Conservation (phyloP, 805 yeast genomes). For the Metschnikowia kofuensis region DNA sequence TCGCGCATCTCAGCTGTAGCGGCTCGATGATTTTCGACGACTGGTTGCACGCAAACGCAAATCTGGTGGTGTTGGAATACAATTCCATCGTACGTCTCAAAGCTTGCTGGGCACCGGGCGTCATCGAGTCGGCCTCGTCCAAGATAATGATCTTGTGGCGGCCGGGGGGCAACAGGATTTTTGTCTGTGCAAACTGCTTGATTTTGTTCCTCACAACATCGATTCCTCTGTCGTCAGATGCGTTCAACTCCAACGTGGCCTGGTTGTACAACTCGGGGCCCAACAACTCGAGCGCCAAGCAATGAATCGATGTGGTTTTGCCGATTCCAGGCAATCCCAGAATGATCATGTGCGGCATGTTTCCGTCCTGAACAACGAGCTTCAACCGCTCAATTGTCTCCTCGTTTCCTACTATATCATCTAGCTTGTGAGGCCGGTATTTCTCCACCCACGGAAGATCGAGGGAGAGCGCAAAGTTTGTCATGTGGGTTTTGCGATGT, state of each 20-base stretch:
- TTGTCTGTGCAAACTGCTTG: slow-evolving; percentile 94
- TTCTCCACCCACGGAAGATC: slow-evolving; percentile 78
- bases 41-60: slow-evolving; percentile 98
- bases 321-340: slow-evolving; percentile 98
- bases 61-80: slow-evolving; percentile 91
- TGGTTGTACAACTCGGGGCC: slow-evolving; percentile 65
- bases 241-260: slow-evolving; percentile 91
- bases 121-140: slow-evolving; percentile 97
- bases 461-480: slow-evolving; percentile 15
- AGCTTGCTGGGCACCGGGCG: slow-evolving; percentile 96
- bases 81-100: slow-evolving; percentile 92
- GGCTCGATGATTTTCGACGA: slow-evolving; percentile 95
- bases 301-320: slow-evolving; percentile 89
- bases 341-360: slow-evolving; percentile 94
- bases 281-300: slow-evolving; percentile 80
- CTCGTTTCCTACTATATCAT: slow-evolving; percentile 89
- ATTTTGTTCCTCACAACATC: slow-evolving; percentile 93
- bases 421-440: slow-evolving; percentile 75
- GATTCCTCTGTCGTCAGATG: slow-evolving; percentile 96
- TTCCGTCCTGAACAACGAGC: slow-evolving; percentile 86
- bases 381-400: slow-evolving; percentile 84
- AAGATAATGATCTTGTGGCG: slow-evolving; percentile 88
- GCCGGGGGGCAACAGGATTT: slow-evolving; percentile 81
- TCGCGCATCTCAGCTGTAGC: slow-evolving; percentile 93
- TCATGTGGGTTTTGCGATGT: not conserved